Conservation (phyloP, 2,329 filamentous ascomycete species). For the Diaporthe capsici region DNA sequence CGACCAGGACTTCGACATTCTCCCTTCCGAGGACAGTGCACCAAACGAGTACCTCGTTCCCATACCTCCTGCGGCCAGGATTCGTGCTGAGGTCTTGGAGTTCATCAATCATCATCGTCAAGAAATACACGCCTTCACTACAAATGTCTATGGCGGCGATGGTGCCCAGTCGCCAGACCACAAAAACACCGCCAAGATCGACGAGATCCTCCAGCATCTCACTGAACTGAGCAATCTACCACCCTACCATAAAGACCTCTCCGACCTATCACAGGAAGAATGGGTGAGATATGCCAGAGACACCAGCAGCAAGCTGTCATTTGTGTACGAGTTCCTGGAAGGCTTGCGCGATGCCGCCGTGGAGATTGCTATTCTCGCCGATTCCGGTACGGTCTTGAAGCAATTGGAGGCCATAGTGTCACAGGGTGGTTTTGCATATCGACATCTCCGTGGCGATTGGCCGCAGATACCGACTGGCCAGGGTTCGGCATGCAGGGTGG, state of each 20-base stretch:
- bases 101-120: slow-evolving; percentile 60
- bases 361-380: slow-evolving; percentile 68
- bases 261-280: slow-evolving; percentile 57
- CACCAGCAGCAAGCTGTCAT: slow-evolving; percentile 72
- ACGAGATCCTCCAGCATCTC: slow-evolving; percentile 65
- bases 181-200: slow-evolving; percentile 60
- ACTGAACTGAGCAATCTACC: slow-evolving; percentile 71
- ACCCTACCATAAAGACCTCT: slow-evolving; percentile 63
- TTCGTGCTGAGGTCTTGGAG: slow-evolving; percentile 66
- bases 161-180: slow-evolving; percentile 56
- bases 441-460: slow-evolving; percentile 43
- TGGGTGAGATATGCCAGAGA: slow-evolving; percentile 67
- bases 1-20: slow-evolving; percentile 34
- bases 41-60: slow-evolving; percentile 66
- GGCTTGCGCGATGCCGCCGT: slow-evolving; percentile 58
- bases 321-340: slow-evolving; percentile 69
- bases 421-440: slow-evolving; percentile 53
- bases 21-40: slow-evolving; percentile 43
- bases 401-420: slow-evolving; percentile 66
- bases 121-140: slow-evolving; percentile 62
- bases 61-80: slow-evolving; percentile 68
- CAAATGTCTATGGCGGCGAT: slow-evolving; percentile 57
- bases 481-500: slow-evolving; percentile 36
- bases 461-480: slow-evolving; percentile 38
- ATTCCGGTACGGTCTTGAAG: slow-evolving; percentile 63